phyloP scores from a whole-genome alignment of 2,329 filamentous ascomycete genomes.

The Phaeophleospora eucalypticola region DNA sequence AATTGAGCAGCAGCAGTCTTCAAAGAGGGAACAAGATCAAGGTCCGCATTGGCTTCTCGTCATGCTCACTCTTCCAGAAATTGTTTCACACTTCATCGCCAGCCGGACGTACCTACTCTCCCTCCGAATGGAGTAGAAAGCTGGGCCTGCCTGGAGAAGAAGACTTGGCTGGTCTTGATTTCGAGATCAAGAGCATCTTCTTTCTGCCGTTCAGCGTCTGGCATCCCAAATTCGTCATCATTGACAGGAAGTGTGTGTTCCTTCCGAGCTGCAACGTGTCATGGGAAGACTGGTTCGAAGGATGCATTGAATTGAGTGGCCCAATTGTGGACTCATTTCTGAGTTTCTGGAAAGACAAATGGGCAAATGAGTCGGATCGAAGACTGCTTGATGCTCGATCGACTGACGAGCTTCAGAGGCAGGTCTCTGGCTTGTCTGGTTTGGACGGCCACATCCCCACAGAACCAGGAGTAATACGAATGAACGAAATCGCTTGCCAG shows the following conservation, averaged over 20 bases:
- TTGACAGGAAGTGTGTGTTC: conserved; percentile 64
- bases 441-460: neutral
- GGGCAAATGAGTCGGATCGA: conserved; percentile 39
- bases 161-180: conserved; percentile 57
- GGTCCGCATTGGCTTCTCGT: conserved; percentile 75
- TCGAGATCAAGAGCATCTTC: conserved; percentile 73
- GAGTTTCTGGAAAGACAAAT: conserved; percentile 65
- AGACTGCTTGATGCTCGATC: neutral
- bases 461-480: neutral
- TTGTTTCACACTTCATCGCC: conserved; percentile 65
- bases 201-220: conserved; percentile 79
- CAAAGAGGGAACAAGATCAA: conserved; percentile 42
- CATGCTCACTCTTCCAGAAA: conserved; percentile 67
- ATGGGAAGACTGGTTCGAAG: conserved; percentile 86
- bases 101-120: conserved; percentile 59
- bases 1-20: conserved; percentile 52
- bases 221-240: conserved; percentile 77
- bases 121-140: conserved; percentile 54
- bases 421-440: too few relatives aligned
- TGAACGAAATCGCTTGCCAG: conserved; percentile 48
- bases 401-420: neutral
- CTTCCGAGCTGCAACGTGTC: conserved; percentile 80
- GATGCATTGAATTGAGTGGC: conserved; percentile 64
- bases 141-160: conserved; percentile 61
- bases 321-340: conserved; percentile 59